A percentile compares a stretch with the other conserved stretches of the same genome.
Conservation (phyloP, 805 yeast genomes). For the Barnettozyma siamensis region DNA sequence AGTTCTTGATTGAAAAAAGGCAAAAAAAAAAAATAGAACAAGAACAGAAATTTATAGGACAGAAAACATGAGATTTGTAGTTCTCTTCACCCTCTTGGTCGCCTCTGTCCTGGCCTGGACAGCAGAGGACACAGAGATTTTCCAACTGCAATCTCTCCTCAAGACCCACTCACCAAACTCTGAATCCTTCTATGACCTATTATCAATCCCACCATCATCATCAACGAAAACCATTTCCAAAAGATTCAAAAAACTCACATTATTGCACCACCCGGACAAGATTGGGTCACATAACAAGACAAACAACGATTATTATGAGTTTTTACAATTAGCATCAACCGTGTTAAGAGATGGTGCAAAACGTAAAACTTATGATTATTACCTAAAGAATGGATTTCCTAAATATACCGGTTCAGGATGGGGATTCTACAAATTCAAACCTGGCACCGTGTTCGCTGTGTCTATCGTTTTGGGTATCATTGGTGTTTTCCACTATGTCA, state of each 20-base stretch:
- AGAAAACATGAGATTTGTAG: slow-evolving; percentile 18
- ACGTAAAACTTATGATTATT: slow-evolving; percentile 78
- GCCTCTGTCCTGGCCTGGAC: slow-evolving; percentile 42
- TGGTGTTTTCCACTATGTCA: slow-evolving; percentile 52
- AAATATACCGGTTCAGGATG: slow-evolving; percentile 55
- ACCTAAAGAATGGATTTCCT: slow-evolving; percentile 81
- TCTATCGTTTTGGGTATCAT: slow-evolving; percentile 44
- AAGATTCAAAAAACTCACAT: slow-evolving; percentile 66
- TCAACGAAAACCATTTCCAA: slow-evolving; percentile 49
- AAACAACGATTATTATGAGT: slow-evolving; percentile 58
- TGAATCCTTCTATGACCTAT: slow-evolving; percentile 28
- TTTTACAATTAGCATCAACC: slow-evolving; percentile 70
- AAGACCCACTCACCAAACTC: slow-evolving; percentile 23
- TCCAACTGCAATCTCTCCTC: slow-evolving; percentile 61
- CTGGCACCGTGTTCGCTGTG: slow-evolving; percentile 49
- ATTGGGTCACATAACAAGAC: slow-evolving; percentile 29
- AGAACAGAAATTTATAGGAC: too few species aligned
- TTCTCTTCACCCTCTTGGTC: slow-evolving; percentile 13
- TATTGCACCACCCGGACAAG: slow-evolving; percentile 85
- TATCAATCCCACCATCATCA: slow-evolving; percentile 21
- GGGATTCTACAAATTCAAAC: slow-evolving; percentile 62
- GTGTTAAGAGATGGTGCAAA: slow-evolving; percentile 49
- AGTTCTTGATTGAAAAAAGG: too few species aligned
- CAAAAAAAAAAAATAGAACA: too few species aligned
- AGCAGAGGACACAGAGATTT: slow-evolving; percentile 74